Evolutionary conservation across 306 rosid genomes (phyloP).

Genomic region (Acmispon strigosus): DNA sequence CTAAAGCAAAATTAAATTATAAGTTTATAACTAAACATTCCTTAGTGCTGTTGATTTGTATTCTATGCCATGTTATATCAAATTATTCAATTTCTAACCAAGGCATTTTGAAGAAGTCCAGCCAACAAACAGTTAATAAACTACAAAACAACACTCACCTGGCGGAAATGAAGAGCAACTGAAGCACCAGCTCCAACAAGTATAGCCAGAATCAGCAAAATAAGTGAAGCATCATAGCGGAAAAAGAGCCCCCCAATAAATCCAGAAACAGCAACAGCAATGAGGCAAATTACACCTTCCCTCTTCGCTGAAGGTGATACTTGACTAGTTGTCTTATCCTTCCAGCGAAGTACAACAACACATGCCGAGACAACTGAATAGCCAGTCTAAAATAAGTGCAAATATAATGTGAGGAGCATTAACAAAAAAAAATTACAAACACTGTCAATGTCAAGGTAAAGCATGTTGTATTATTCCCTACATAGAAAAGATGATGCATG

Average conservation of each 20-base stretch:
- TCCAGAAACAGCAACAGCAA: constrained; percentile 56
- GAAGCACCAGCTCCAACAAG: constrained; percentile 47
- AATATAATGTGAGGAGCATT: constrained; percentile 12
- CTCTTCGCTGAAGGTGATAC: constrained; percentile 49
- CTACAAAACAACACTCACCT: constrained; percentile 41
- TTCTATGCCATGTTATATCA: not conserved
- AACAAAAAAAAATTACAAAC: not conserved
- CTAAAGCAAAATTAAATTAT: constrained; percentile 6
- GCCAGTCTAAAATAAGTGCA: constrained; percentile 76
- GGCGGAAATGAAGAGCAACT: constrained; percentile 63
- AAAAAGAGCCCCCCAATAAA: constrained; percentile 71
- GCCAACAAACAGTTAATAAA: not conserved
- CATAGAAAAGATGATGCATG: not conserved
- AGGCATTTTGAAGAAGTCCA: not conserved
- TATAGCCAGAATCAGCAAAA: constrained; percentile 41
- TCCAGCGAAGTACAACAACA: constrained; percentile 85
- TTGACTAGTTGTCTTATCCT: constrained; percentile 44
- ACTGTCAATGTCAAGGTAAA: not conserved
- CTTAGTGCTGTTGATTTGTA: not conserved
- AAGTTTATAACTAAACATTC: not conserved
- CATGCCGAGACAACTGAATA: constrained; percentile 97
- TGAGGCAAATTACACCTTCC: constrained; percentile 79
- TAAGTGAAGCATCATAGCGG: constrained; percentile 39
- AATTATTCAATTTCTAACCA: not conserved
- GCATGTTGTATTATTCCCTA: not conserved